Base-by-base conservation (phyloP, 495 filamentous ascomycete species). In the Beverwykella pulmonaria region DNA sequence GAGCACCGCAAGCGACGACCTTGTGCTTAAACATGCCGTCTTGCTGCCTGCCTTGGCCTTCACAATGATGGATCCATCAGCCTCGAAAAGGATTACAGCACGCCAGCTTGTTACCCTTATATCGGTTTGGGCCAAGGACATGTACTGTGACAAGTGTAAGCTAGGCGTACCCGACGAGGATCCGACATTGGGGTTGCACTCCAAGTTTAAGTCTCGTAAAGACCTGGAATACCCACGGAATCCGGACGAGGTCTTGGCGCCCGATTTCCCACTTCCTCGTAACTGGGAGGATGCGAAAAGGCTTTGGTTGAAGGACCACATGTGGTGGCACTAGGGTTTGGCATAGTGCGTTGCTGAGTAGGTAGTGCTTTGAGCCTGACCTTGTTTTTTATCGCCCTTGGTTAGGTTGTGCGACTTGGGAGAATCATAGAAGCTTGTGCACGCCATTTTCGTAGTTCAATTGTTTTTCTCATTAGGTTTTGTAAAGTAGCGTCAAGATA, bases 271-370 rank as follows among this genome's bases (percentile, higher is more conserved):
- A 10, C 14, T 53, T 19, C 50, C 50, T 9, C 14, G 6, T 25
- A 19, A 53, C 23, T 53, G 50, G 50, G 50, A 53, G 50, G 50
- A 12, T 7, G 50, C 50, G n/a, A 53, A 53, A 25, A 53, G 23
- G 23, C 7, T 19, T 53, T 53, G 50, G 50, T 27, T 53, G 50
- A 53, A 53, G 23, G 50, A 53, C 7, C 50, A 53, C n/a, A 53
- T 53, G 50, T 53, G 50, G 50, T 53, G 50, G 50, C 23, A 12
- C 23, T 53, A 53, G 50, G 15, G 14, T 50, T 50, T n/a, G n/a
- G n/a, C n/a, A n/a, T n/a, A n/a, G n/a, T n/a, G n/a, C n/a, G n/a
- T n/a, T n/a, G n/a, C n/a, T n/a, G n/a, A n/a, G n/a, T n/a, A n/a
- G n/a, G n/a, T n/a, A n/a, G n/a, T n/a, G n/a, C n/a, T n/a, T n/a